Conservation (phyloP, 2,329 filamentous ascomycete species). For the Neocucurbitaria cava region DNA sequence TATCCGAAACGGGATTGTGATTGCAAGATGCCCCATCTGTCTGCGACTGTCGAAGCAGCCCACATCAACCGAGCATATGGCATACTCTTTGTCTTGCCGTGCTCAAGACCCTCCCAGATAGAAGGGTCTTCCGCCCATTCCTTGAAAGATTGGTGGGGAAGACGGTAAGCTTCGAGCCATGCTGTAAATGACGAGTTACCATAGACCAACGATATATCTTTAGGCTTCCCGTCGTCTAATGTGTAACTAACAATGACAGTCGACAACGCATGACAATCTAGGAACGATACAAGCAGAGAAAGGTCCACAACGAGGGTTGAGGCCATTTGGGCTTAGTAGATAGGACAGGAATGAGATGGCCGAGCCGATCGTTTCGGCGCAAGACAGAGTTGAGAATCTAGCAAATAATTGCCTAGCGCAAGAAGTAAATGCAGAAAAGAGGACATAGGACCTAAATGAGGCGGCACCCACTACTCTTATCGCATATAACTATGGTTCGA, state of each 20-base stretch:
- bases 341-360: not conserved
- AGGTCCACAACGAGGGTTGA: not conserved
- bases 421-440: not conserved
- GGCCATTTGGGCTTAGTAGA: not conserved
- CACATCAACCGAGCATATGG: not conserved
- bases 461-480: not conserved
- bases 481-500: not conserved
- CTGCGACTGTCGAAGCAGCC: not conserved
- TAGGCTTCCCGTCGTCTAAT: not conserved
- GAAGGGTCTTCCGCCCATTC: not conserved
- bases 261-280: not conserved
- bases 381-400: not conserved
- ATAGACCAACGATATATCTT: not conserved
- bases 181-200: not conserved
- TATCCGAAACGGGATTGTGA: not conserved
- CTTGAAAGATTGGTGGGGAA: not conserved
- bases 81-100: not conserved
- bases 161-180: not conserved
- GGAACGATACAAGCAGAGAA: not conserved
- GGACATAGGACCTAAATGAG: not conserved
- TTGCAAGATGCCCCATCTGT: not conserved
- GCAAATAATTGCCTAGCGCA: not conserved
- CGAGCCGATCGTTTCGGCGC: not conserved
- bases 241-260: not conserved
- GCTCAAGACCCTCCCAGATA: not conserved